Evolutionary conservation across 2,329 filamentous ascomycete genomes (phyloP).

Genomic region (Blastomyces parvus): DNA sequence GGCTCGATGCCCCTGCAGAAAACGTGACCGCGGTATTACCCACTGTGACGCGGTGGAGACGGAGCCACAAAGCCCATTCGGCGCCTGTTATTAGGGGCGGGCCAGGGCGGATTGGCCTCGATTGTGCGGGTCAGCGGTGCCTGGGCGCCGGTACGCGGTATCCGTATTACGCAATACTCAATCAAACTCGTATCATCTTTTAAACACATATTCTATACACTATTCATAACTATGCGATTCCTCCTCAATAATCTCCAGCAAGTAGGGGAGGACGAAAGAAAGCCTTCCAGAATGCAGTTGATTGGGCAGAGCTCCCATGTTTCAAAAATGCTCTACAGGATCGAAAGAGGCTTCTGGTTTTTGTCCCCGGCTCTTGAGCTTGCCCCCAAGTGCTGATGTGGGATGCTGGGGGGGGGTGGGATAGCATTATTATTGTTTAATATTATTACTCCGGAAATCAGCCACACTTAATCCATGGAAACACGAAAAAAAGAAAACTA

Average conservation of each 20-base stretch:
- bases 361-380: background rate
- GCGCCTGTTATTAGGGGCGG: background rate
- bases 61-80: background rate
- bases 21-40: conserved; percentile 4
- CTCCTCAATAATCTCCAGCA: background rate
- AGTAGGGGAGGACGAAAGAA: background rate
- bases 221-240: background rate
- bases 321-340: background rate
- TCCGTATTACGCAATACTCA: background rate
- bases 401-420: background rate
- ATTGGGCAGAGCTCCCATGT: background rate
- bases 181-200: too few relatives aligned
- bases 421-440: too few relatives aligned
- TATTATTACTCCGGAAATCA: too few relatives aligned
- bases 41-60: background rate
- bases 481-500: too few relatives aligned
- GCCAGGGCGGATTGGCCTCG: too few relatives aligned
- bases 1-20: background rate
- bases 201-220: background rate
- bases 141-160: background rate
- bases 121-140: too few relatives aligned
- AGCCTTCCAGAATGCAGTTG: background rate
- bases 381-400: background rate
- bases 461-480: too few relatives aligned
- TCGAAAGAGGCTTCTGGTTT: background rate